Percentiles rank a stretch among this genome's conserved stretches.
Conservation (phyloP, 2,329 filamentous ascomycete genomes). For the Aspergillus persii region DNA sequence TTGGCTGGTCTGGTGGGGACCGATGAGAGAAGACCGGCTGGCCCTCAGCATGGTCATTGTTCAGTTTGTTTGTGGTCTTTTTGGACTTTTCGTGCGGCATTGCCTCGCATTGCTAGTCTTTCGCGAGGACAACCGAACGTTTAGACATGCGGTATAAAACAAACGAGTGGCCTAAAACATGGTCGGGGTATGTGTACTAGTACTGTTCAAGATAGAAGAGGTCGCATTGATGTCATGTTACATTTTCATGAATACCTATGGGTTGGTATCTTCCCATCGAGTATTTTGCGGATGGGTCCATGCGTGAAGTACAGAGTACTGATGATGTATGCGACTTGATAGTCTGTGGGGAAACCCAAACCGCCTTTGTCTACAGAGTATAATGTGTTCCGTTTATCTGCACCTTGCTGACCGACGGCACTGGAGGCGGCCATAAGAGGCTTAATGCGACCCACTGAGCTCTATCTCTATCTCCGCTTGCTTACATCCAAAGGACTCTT, state of each 20-base stretch:
- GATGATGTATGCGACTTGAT: background rate
- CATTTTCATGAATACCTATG: background rate
- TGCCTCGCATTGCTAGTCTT: constrained; percentile 84
- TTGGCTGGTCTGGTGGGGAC: constrained; percentile 94
- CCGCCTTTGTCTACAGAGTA: background rate
- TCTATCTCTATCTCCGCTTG: background rate
- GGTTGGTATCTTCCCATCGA: background rate
- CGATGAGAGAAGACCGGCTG: constrained; percentile 80
- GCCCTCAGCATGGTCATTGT: constrained; percentile 76
- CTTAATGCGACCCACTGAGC: background rate
- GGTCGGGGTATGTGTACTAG: background rate
- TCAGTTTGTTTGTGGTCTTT: constrained; percentile 72
- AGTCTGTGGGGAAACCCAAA: background rate
- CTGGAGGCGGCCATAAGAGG: background rate
- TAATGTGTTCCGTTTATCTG: background rate
- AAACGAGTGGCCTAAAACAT: background rate
- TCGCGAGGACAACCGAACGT: constrained; percentile 71
- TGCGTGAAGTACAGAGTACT: background rate
- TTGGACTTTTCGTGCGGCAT: constrained; percentile 83
- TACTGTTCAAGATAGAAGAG: background rate
- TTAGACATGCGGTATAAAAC: constrained; percentile 18
- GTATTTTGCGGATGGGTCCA: background rate
- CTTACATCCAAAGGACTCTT: no score
- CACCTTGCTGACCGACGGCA: background rate
- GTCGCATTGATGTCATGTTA: background rate